Percentiles rank a stretch among this genome's conserved stretches.
Conservation (phyloP, 345 rosid genomes). For the Eucalyptus victrix region DNA sequence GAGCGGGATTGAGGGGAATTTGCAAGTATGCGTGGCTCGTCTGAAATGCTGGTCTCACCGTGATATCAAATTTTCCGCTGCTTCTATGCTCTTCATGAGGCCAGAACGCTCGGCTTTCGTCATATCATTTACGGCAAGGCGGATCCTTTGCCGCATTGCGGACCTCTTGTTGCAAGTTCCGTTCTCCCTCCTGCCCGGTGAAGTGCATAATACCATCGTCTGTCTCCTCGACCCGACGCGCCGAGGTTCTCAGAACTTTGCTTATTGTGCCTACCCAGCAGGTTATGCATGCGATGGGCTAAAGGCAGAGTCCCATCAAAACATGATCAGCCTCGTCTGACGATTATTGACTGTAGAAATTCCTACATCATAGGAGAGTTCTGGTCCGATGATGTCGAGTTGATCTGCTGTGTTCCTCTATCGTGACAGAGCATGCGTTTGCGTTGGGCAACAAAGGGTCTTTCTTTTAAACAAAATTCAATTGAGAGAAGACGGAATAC, state of each 20-base stretch:
- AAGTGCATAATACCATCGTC: background rate
- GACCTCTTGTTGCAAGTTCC: background rate
- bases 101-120: background rate
- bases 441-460: background rate
- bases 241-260: background rate
- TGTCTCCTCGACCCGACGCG: accelerated
- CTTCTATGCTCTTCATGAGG: background rate
- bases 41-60: background rate
- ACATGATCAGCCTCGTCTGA: background rate
- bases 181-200: background rate
- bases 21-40: background rate
- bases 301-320: background rate
- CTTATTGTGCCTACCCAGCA: background rate
- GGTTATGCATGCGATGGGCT: background rate
- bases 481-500: background rate
- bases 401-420: background rate
- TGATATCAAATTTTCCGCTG: background rate
- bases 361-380: background rate
- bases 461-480: background rate
- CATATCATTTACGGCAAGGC: background rate
- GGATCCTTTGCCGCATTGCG: background rate
- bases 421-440: background rate
- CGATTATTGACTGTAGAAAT: background rate
- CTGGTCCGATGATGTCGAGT: background rate
- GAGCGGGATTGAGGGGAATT: background rate